phyloP scores from a whole-genome alignment of 176 grass and related monocot species.

The Cymbopogon citratus region DNA sequence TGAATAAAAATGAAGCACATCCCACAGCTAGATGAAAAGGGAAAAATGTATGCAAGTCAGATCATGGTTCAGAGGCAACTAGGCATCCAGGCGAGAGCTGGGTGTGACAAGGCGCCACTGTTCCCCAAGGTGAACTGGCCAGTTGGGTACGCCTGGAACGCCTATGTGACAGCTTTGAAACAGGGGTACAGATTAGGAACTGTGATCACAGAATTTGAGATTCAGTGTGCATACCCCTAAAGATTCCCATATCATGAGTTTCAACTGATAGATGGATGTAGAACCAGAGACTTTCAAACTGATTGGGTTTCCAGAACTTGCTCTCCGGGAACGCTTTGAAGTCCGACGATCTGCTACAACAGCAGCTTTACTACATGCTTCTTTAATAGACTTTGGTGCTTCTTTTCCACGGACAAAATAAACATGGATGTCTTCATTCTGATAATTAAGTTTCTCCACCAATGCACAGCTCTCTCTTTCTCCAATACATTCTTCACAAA shows the following conservation, averaged over 20 bases:
- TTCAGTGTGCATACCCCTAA: conserved; percentile 71
- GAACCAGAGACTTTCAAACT: conserved; percentile 87
- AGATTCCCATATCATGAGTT: conserved; percentile 99
- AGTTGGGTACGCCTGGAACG: not conserved
- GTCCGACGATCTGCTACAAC: conserved; percentile 68
- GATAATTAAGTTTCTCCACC: conserved; percentile 78
- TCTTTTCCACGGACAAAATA: conserved; percentile 94
- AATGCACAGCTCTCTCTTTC: conserved; percentile 86
- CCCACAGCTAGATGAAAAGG: conserved; percentile 8
- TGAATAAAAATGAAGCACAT: not conserved
- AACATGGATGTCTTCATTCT: conserved; percentile 67
- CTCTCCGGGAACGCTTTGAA: conserved; percentile 87
- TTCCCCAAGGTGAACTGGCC: not conserved
- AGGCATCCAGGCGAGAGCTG: not conserved
- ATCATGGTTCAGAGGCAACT: not conserved
- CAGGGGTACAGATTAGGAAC: not conserved
- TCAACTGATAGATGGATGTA: conserved; percentile 87
- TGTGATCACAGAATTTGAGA: not conserved
- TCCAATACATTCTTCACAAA: conserved; percentile 92
- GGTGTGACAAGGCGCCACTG: not conserved
- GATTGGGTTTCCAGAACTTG: conserved; percentile 64
- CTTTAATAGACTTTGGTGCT: conserved; percentile 84
- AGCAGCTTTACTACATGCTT: conserved; percentile 49
- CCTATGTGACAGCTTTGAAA: not conserved
- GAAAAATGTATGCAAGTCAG: too few species aligned